A percentile compares a stretch with the other conserved stretches of the same genome.
These are phyloP conservation scores for Tetrahymena elliotti DNA, from an alignment of 73 alveolate species.

Conservation along the genomic window DNA sequence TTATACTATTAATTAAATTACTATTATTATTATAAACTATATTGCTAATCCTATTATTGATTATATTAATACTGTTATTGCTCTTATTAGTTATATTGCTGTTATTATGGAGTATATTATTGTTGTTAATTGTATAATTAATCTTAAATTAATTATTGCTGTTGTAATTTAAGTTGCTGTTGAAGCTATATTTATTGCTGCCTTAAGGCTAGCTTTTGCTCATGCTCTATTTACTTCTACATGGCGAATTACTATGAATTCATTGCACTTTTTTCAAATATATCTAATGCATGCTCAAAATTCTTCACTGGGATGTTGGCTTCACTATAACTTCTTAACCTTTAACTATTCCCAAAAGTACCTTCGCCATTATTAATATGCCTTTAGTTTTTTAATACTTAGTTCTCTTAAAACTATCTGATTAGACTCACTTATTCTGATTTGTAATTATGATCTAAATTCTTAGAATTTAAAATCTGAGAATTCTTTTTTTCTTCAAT, in stretches of 20 bases:
- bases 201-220: background rate
- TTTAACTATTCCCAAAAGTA: background rate
- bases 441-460: background rate
- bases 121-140: no score
- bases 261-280: background rate
- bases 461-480: background rate
- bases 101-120: no score
- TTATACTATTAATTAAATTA: background rate
- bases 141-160: no score
- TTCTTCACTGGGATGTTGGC: background rate
- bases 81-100: no score
- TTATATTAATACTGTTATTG: no score
- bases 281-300: background rate
- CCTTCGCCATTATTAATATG: background rate
- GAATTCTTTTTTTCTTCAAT: background rate
- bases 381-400: background rate
- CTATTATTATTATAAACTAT: no score
- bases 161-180: background rate
- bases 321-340: background rate
- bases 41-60: background rate
- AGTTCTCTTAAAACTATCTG: background rate
- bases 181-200: background rate
- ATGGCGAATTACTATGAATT: background rate
- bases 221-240: background rate
- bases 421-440: background rate